phyloP scores from a whole-genome alignment of 2,329 filamentous ascomycete genomes.

The Pestalotiopsis sp. region DNA sequence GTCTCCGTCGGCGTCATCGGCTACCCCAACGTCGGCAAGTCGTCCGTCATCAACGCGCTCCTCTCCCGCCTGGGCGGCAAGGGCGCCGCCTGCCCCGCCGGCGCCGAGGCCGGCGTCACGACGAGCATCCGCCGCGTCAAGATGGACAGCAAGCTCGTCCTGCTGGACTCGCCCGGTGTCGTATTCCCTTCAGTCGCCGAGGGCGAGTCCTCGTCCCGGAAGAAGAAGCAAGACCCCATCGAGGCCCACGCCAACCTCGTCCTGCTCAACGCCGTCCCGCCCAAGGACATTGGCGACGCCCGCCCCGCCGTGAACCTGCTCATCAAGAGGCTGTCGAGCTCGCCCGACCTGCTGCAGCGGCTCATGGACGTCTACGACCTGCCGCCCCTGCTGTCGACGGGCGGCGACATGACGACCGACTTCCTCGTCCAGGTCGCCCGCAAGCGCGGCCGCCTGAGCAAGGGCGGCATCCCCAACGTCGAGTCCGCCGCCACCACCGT shows the following conservation, averaged over 20 bases:
- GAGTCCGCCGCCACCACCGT: constrained; percentile 88
- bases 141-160: constrained; percentile 89
- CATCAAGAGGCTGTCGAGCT: constrained; percentile 76
- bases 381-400: constrained; percentile 72
- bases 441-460: constrained; percentile 86
- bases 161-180: constrained; percentile 92
- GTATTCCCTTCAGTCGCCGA: constrained; percentile 75
- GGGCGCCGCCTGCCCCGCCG: constrained; percentile 77
- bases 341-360: constrained; percentile 74
- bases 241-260: constrained; percentile 83
- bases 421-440: constrained; percentile 94
- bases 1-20: constrained; percentile 92
- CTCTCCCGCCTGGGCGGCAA: constrained; percentile 74
- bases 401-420: constrained; percentile 81
- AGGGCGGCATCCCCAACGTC: constrained; percentile 88
- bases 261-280: constrained; percentile 88
- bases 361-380: constrained; percentile 84
- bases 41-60: constrained; percentile 92
- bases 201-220: constrained; percentile 16
- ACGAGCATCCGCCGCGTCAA: constrained; percentile 88
- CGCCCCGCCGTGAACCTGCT: constrained; percentile 84
- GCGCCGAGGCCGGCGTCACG: constrained; percentile 90
- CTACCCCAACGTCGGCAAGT: constrained; percentile 96
- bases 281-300: constrained; percentile 92
- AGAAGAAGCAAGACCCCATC: constrained; percentile 55